Percentiles rank a stretch among this genome's conserved stretches.
Conservation (phyloP, 2,329 filamentous ascomycete genomes). For the Aspergillus tubingensis region DNA sequence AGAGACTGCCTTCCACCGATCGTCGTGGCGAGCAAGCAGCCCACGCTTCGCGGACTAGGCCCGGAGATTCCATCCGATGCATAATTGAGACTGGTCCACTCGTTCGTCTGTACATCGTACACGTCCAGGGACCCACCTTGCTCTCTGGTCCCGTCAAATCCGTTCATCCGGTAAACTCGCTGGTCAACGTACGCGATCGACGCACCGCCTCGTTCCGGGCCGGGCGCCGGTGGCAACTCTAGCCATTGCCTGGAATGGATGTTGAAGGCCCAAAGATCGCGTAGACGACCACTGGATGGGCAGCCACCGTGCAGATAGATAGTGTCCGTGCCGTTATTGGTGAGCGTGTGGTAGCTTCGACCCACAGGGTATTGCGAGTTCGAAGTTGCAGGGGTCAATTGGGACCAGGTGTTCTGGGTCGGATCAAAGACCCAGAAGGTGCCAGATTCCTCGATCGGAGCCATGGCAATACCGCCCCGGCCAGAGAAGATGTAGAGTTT, state of each 20-base stretch:
- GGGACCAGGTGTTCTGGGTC: slow-evolving; percentile 63
- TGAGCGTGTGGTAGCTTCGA: slow-evolving; percentile 69
- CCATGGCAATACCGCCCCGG: slow-evolving; percentile 68
- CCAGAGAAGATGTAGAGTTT: slow-evolving; percentile 82
- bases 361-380: slow-evolving; percentile 57
- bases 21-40: slow-evolving; percentile 46
- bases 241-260: slow-evolving; percentile 66
- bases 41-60: slow-evolving; percentile 54
- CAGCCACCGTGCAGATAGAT: slow-evolving; percentile 78
- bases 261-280: slow-evolving; percentile 79
- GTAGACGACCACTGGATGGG: slow-evolving; percentile 61
- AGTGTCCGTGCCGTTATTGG: slow-evolving; percentile 64
- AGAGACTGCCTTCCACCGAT: slow-evolving; percentile 41
- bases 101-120: slow-evolving; percentile 42
- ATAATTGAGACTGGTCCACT: slow-evolving; percentile 41
- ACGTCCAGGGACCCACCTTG: slow-evolving; percentile 73
- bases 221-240: slow-evolving; percentile 67
- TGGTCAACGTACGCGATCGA: slow-evolving; percentile 65
- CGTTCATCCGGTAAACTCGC: slow-evolving; percentile 75
- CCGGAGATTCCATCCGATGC: slow-evolving; percentile 48
- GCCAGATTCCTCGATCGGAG: slow-evolving; percentile 72
- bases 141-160: slow-evolving; percentile 71
- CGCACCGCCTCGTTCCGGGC: slow-evolving; percentile 65
- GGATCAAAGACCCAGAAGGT: slow-evolving; percentile 76
- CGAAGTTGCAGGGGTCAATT: slow-evolving; percentile 58